A percentile compares a stretch with the other conserved stretches of the same genome.
Conservation (phyloP, 768 basidiomycete species). For the Gloeostereum incarnatum region DNA sequence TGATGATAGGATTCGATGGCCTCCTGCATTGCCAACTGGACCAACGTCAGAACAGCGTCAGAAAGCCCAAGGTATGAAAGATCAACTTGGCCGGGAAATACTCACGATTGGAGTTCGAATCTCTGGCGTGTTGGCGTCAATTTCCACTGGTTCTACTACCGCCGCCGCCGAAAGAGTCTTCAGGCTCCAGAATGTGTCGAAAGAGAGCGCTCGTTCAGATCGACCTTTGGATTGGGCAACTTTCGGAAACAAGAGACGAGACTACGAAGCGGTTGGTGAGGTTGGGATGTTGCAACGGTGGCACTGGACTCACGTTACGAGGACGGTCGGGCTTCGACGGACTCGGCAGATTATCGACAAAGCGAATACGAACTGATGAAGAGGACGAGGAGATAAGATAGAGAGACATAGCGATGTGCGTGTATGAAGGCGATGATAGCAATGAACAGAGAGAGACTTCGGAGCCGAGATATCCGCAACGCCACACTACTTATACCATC, state of each 20-base stretch:
- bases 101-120: neutral
- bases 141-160: no score
- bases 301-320: constrained; percentile 5
- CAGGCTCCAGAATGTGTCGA: constrained; percentile 28
- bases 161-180: constrained; percentile 16
- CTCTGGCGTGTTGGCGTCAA: neutral
- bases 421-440: constrained; percentile 2
- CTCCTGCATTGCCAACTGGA: no score
- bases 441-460: constrained; percentile 2
- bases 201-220: constrained; percentile 19
- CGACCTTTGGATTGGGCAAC: constrained; percentile 28
- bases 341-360: constrained; percentile 5
- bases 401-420: neutral
- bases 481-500: no score
- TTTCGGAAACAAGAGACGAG: constrained; percentile 24
- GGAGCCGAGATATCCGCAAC: no score
- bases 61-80: no score
- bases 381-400: constrained; percentile 2
- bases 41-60: no score
- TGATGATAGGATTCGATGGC: neutral
- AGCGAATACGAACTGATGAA: constrained; percentile 5
- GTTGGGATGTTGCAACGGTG: no score
- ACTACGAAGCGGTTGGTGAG: constrained; percentile 7
- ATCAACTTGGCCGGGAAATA: neutral
- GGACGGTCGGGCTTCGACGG: constrained; percentile 5